phyloP scores from a whole-genome alignment of 495 filamentous ascomycete genomes.

The Xylaria grammica region DNA sequence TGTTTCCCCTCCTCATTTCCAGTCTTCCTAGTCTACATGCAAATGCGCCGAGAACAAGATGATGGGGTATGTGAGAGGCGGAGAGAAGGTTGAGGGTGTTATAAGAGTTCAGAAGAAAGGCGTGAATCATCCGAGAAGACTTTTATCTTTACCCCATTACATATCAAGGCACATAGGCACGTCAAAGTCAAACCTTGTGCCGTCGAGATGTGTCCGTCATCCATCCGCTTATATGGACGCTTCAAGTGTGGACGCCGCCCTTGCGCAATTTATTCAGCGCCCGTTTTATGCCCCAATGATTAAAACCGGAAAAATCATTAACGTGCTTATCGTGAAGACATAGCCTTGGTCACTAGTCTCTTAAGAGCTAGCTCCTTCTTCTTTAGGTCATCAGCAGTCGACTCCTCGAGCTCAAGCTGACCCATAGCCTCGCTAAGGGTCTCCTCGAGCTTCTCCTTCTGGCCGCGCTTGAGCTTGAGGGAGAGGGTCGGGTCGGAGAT shows the following conservation, averaged over 20 bases:
- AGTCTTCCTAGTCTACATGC: conserved; percentile 54
- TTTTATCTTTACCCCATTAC: conserved; percentile 37
- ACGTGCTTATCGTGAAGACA: conserved; percentile 77
- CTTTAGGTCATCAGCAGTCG: conserved; percentile 91
- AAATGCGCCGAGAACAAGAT: conserved; percentile 44
- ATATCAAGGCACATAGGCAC: conserved; percentile 28
- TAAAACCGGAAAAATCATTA: conserved; percentile 35
- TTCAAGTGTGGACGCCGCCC: conserved; percentile 24
- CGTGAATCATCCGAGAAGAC: conserved; percentile 44
- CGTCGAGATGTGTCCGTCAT: conserved; percentile 37
- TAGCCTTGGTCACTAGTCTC: conserved; percentile 96
- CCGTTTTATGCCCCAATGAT: conserved; percentile 40
- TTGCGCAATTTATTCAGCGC: conserved; percentile 34
- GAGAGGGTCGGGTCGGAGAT: conserved; percentile 94
- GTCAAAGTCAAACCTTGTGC: conserved; percentile 36
- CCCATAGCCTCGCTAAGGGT: conserved; percentile 63
- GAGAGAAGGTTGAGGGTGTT: conserved; percentile 34
- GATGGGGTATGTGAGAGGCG: conserved; percentile 36
- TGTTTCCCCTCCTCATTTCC: conserved; percentile 29
- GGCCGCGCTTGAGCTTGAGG: conserved; percentile 96
- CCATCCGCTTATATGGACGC: conserved; percentile 28
- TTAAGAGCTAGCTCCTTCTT: conserved; percentile 99
- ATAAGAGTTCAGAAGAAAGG: conserved; percentile 39
- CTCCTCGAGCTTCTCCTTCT: conserved; percentile 99
- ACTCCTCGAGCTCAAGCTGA: conserved; percentile 64